Evolutionary conservation across 2,329 filamentous ascomycete genomes (phyloP).

Genomic region (Ustilaginoidea virens): DNA sequence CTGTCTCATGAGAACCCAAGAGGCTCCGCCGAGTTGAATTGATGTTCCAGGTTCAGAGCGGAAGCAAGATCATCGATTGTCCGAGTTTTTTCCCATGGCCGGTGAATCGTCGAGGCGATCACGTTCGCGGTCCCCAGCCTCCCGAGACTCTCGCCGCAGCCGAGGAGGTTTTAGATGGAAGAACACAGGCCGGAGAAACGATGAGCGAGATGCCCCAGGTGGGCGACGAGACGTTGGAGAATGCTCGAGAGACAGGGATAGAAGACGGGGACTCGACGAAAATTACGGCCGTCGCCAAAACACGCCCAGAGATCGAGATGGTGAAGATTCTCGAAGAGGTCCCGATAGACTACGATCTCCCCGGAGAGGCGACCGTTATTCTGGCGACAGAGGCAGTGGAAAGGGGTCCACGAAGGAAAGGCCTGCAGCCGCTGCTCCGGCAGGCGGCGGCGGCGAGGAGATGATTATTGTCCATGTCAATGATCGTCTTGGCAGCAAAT

Average conservation of each 20-base stretch:
- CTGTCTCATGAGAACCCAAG: no score
- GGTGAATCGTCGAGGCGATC: constrained; percentile 12
- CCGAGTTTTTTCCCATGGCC: constrained; percentile 8
- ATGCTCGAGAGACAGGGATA: constrained; percentile 18
- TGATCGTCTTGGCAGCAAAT: constrained; percentile 91
- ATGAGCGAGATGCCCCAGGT: constrained; percentile 19
- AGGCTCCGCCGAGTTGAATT: no score
- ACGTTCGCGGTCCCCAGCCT: constrained; percentile 12
- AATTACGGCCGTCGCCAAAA: constrained; percentile 12
- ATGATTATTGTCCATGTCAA: constrained; percentile 95
- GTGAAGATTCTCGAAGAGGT: constrained; percentile 5
- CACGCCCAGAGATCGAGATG: constrained; percentile 16
- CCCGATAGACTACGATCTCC: constrained; percentile 8
- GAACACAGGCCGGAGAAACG: constrained; percentile 32
- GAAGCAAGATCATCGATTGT: no score
- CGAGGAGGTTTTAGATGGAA: constrained; percentile 43
- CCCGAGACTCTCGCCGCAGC: constrained; percentile 10
- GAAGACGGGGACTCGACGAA: constrained; percentile 9
- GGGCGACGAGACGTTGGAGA: constrained; percentile 29
- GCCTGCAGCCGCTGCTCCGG: constrained; percentile 9
- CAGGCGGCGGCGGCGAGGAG: constrained; percentile 38
- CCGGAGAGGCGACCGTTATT: constrained; percentile 12
- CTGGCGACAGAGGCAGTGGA: constrained; percentile 18
- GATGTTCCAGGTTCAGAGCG: no score
- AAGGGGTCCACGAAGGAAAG: constrained; percentile 20